phyloP scores from a whole-genome alignment of 2,329 filamentous ascomycete species.

The Rutstroemia sp. region DNA sequence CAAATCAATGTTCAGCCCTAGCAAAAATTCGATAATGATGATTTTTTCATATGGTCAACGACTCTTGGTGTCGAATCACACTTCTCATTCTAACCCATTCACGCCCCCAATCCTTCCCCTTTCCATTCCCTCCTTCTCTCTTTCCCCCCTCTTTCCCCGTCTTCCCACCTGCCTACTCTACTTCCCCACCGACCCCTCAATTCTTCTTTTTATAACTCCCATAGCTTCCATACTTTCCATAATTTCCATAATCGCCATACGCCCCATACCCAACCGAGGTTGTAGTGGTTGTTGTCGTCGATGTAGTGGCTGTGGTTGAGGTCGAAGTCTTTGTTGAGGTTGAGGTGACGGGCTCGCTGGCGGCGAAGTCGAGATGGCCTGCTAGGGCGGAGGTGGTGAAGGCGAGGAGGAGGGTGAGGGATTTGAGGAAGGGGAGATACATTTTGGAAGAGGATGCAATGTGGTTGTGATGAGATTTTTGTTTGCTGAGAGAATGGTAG shows the following conservation, averaged over 20 bases:
- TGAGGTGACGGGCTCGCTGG: background rate
- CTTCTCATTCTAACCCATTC: too few species aligned
- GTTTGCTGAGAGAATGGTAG: background rate
- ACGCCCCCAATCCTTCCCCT: too few species aligned
- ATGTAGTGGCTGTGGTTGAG: background rate
- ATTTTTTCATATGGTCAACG: too few species aligned
- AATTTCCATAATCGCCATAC: slow-evolving; percentile 5
- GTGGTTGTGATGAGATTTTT: background rate
- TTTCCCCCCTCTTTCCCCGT: too few species aligned
- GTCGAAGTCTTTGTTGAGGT: background rate
- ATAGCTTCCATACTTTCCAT: slow-evolving; percentile 7
- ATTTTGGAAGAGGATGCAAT: background rate
- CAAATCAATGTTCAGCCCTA: too few species aligned
- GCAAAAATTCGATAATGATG: too few species aligned
- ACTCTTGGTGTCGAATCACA: too few species aligned
- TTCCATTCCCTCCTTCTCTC: too few species aligned
- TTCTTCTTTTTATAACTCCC: slow-evolving; percentile 5
- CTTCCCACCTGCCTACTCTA: too few species aligned
- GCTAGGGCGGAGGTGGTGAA: background rate
- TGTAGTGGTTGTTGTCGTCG: background rate
- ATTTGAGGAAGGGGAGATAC: background rate
- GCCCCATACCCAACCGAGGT: background rate
- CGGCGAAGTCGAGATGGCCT: background rate
- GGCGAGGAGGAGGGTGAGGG: background rate
- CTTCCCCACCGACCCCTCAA: too few species aligned